A percentile compares a stretch with the other conserved stretches of the same genome.
phyloP scores from a whole-genome alignment of 495 filamentous ascomycete genomes.

The Elaphomyces granulatus region DNA sequence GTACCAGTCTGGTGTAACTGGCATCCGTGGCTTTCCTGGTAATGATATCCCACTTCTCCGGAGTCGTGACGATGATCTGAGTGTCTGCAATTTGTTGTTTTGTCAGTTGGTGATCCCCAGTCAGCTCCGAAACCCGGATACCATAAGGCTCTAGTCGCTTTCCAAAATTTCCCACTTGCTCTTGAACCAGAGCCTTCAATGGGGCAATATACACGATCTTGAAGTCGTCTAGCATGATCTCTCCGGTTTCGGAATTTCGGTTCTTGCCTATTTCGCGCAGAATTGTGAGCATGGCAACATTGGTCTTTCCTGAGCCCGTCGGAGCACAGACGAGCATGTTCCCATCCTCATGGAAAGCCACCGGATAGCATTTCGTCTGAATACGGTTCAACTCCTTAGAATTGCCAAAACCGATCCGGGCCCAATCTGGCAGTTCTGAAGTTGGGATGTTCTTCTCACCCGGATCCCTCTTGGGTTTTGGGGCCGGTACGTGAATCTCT shows the following conservation, averaged over 20 bases:
- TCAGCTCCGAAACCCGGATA: slow-evolving; percentile 78
- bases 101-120: slow-evolving; percentile 96
- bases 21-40: slow-evolving; percentile 95
- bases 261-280: slow-evolving; percentile 95
- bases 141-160: slow-evolving; percentile 88
- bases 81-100: slow-evolving; percentile 92
- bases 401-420: slow-evolving; percentile 67
- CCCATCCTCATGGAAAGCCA: slow-evolving; percentile 85
- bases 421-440: slow-evolving; percentile 84
- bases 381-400: slow-evolving; percentile 81
- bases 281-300: slow-evolving; percentile 95
- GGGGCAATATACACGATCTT: slow-evolving; percentile 98
- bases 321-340: slow-evolving; percentile 97
- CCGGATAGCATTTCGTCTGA: slow-evolving; percentile 81
- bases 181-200: slow-evolving; percentile 94
- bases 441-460: slow-evolving; percentile 69
- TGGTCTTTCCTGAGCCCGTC: slow-evolving; percentile 96
- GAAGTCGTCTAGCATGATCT: slow-evolving; percentile 89
- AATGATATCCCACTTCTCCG: slow-evolving; percentile 98
- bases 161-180: slow-evolving; percentile 91
- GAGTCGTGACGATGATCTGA: slow-evolving; percentile 96
- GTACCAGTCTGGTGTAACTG: slow-evolving; percentile 91
- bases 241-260: slow-evolving; percentile 68
- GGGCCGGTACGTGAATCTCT: slow-evolving; percentile 90
- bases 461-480: slow-evolving; percentile 67